Base-by-base conservation (phyloP, 352 stramenopile species). In the Globisporangium irregulare region DNA sequence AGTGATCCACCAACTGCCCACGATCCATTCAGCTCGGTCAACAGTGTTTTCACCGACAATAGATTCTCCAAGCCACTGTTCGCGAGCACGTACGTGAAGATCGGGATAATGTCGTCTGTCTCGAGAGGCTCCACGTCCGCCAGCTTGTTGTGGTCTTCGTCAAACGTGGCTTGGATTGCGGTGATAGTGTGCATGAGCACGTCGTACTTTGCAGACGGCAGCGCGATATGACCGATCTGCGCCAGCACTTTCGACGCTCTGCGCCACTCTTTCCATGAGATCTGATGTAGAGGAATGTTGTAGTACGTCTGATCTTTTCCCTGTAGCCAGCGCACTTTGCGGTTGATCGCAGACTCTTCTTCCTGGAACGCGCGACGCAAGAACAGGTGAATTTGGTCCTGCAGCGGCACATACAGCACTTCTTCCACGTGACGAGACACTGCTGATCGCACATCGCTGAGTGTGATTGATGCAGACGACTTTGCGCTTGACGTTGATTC, bases 301-400 rank as follows among this genome's bases (percentile, higher is more conserved):
- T 93, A 96, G 64, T 94, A 95, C 63, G 86, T 91, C 41, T 96
- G 89, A 64, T 96, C 87, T 76, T 96, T 96, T n/a, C 89, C 87
- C 72, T 95, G 89, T 10, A 96, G 74, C 87, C 87, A 96, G n/a
- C 86, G 77, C 9, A 96, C 76, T 62, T 95, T 95, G 10, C 87
- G 84, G 68, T 93, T 95, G 60, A 96, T 81, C 7, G 78, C 77
- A 0, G 85, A 74, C 32, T 96, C 89, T 59, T 94, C 89, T 59
- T 93, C 87, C 9, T 89, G 78, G 65, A 89, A 90, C 4, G 77
- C 68, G 7, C 83, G 84, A 14, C 81, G 85, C 41, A 96, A 46
- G 8, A 86, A 81, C 0, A 59, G 61, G 27, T 83, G 78, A 25
- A 96, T 82, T 8, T 78, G 79, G 8, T 90, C 75, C 68, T 94